A percentile compares a stretch with the other conserved stretches of the same genome.
Conservation (phyloP, 192 early-diverging fungal genomes). For the Entophlyctis luteolus region DNA sequence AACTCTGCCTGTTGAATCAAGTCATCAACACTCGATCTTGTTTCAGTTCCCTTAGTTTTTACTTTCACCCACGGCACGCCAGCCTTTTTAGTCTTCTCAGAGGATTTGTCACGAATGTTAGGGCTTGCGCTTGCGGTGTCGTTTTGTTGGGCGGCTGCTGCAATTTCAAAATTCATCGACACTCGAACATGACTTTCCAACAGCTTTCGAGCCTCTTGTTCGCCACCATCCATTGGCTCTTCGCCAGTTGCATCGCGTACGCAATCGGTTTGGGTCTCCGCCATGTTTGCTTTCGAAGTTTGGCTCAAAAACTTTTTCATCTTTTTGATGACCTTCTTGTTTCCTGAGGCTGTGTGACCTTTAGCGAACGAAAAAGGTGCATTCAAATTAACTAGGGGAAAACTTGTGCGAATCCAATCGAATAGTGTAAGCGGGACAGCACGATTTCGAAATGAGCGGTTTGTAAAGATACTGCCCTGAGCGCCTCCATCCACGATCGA, state of each 20-base stretch:
- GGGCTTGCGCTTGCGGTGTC: neutral
- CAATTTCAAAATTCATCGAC: neutral
- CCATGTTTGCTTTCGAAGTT: neutral
- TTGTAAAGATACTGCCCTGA: slow-evolving; percentile 73
- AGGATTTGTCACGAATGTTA: too few species aligned
- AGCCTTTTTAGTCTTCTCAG: slow-evolving; percentile 17
- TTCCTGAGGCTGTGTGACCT: slow-evolving; percentile 28
- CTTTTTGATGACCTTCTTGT: slow-evolving; percentile 63
- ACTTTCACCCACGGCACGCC: slow-evolving; percentile 20
- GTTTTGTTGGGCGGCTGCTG: neutral
- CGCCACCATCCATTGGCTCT: neutral
- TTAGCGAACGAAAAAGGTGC: neutral
- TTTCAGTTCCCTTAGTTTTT: slow-evolving; percentile 13
- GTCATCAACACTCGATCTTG: neutral
- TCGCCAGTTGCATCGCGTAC: slow-evolving; percentile 18
- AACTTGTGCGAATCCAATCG: slow-evolving; percentile 59
- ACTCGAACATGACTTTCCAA: neutral
- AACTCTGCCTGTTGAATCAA: slow-evolving; percentile 20
- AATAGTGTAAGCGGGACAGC: slow-evolving; percentile 75
- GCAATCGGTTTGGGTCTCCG: neutral
- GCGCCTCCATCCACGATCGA: slow-evolving; percentile 74
- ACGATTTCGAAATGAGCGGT: slow-evolving; percentile 60
- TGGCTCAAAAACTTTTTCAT: slow-evolving; percentile 53
- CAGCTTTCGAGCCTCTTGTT: neutral
- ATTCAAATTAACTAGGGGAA: slow-evolving; percentile 39